A percentile compares a stretch with the other conserved stretches of the same genome.
Conservation (phyloP, 75 land plant genomes). For the Azolla pinnata region DNA sequence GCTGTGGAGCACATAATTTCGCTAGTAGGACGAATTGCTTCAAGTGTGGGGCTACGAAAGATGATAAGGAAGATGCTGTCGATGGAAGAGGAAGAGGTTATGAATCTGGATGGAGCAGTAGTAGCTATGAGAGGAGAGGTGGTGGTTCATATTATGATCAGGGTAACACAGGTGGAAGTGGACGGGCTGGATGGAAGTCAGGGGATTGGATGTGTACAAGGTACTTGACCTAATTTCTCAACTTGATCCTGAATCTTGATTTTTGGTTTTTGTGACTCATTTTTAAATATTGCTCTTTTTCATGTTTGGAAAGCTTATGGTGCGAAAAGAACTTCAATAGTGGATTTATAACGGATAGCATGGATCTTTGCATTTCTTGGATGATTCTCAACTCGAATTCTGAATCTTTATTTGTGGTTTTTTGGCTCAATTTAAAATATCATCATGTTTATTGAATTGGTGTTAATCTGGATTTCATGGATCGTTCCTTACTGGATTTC, state of each 20-base stretch:
- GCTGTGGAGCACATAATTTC: slow-evolving; percentile 24
- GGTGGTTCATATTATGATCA: background rate
- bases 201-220: slow-evolving; percentile 24
- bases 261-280: no score
- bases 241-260: background rate
- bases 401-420: no score
- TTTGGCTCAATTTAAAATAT: no score
- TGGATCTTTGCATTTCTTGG: no score
- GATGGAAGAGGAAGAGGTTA: slow-evolving; percentile 9
- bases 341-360: no score
- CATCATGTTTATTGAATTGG: no score
- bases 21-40: slow-evolving; percentile 18
- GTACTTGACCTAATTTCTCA: background rate
- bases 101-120: slow-evolving; percentile 6
- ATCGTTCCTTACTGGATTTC: no score
- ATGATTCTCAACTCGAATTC: no score
- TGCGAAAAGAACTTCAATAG: no score
- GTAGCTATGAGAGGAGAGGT: slow-evolving; percentile 1
- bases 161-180: slow-evolving; percentile 6
- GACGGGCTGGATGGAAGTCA: slow-evolving; percentile 17
- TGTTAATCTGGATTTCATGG: no score
- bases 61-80: background rate
- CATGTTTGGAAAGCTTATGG: no score
- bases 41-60: slow-evolving; percentile 17
- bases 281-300: no score